Evolutionary conservation across 257 asterid species (phyloP), one percentile per base, ranked within the genome.

Genomic region (Leptodermis oblonga): DNA sequence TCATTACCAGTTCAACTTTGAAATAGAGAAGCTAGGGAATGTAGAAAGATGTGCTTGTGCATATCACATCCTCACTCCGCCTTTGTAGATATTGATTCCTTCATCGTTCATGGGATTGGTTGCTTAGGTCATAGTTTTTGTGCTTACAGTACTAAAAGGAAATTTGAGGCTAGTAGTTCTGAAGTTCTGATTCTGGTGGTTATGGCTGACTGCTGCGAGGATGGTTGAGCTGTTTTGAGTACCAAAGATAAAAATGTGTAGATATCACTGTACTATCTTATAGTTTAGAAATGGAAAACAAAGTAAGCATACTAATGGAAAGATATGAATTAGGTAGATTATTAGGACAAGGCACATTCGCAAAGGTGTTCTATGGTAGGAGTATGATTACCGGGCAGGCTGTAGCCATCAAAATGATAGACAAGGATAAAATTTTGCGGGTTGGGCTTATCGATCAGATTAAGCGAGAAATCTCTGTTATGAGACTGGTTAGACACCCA

Each of bases 341-440:
- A 49, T 81, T 91, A 45, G 97, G 97, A 34, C 89, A 86, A 82
- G 97, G 97, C 7, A 78, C 96, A 10, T 91, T 91, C 62, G 97
- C 95, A 2, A 91, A 91, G 78, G 96, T 91, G 18, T 87, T 76
- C 67, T 79, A 78, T 56, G 96, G 79, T 1, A 82, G 93, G 80
- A 78, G 86, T 69, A 45, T 87, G 67, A 73, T 37, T 25, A 87
- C 92, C 0, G 92, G 92, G 48, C 87, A 87, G 77, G 69, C 86
- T 65, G 92, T 87, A 69, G 96, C 97, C 20, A 89, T 91, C 71
- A 89, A 89, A 78, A 88, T 87, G 36, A 82, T 89, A 48, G 90
- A 91, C 74, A 91, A 88, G 81, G 90, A 80, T 15, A 89, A 84
- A 79, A 72, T 87, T 34, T 67, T 67, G 39, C 80, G 77, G 49